phyloP scores from a whole-genome alignment of 2,329 filamentous ascomycete species.

The Anthostomella pinea region DNA sequence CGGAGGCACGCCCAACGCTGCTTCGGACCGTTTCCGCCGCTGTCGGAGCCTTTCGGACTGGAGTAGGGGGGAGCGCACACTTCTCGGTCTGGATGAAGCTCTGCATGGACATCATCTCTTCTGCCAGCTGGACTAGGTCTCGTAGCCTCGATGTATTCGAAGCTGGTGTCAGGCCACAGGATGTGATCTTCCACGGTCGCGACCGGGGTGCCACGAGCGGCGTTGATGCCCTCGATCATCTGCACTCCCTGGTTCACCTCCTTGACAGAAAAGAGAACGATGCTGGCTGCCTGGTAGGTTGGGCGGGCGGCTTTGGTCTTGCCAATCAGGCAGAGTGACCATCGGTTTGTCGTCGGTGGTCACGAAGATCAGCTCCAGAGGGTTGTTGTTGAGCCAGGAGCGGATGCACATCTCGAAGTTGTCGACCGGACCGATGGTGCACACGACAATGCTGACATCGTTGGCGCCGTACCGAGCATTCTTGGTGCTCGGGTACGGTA shows the following conservation, averaged over 20 bases:
- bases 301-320: background rate
- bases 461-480: no score
- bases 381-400: conserved; percentile 47
- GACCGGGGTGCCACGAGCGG: conserved; percentile 7
- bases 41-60: conserved; percentile 30
- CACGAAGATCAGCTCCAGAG: conserved; percentile 31
- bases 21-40: conserved; percentile 53
- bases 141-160: conserved; percentile 36
- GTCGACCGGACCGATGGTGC: conserved; percentile 35
- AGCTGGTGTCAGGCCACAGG: conserved; percentile 3
- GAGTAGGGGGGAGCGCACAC: conserved; percentile 16
- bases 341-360: background rate
- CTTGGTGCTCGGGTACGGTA: no score
- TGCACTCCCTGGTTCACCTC: background rate
- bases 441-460: conserved; percentile 30
- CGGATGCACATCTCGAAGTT: conserved; percentile 45
- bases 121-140: conserved; percentile 75
- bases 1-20: conserved; percentile 54
- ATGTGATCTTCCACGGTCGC: conserved; percentile 10
- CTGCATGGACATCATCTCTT: conserved; percentile 77
- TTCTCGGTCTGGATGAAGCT: conserved; percentile 35
- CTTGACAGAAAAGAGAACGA: background rate
- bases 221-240: conserved; percentile 3
- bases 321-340: background rate
- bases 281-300: background rate